Percentiles rank a stretch among this genome's conserved stretches.
phyloP scores from a whole-genome alignment of 805 yeast species.

The Monosporozyma yasuniensis region DNA sequence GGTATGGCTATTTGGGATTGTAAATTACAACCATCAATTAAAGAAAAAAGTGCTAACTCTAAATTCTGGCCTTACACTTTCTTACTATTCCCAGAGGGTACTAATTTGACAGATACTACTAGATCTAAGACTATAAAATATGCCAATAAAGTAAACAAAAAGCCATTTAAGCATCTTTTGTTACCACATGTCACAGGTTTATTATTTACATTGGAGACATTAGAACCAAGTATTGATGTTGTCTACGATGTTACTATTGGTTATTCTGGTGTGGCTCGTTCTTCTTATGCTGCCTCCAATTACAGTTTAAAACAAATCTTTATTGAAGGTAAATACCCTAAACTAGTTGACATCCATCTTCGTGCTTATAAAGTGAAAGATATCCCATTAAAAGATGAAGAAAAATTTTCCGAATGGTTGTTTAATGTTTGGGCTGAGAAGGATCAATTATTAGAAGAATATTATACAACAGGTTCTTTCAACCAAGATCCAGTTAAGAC shows the following conservation, averaged over 20 bases:
- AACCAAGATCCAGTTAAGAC: slow-evolving; percentile 15
- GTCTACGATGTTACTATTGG: slow-evolving; percentile 81
- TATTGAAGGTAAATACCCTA: slow-evolving; percentile 65
- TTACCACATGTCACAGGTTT: slow-evolving; percentile 83
- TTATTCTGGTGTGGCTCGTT: slow-evolving; percentile 57
- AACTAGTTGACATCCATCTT: slow-evolving; percentile 53
- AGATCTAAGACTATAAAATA: slow-evolving; percentile 46
- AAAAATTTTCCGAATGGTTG: slow-evolving; percentile 73
- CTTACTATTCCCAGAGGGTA: slow-evolving; percentile 88
- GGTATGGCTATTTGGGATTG: slow-evolving; percentile 20
- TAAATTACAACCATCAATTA: slow-evolving; percentile 19
- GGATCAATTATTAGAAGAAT: slow-evolving; percentile 59
- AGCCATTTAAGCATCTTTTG: slow-evolving; percentile 52
- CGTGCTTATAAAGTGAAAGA: slow-evolving; percentile 48
- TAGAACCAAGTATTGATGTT: slow-evolving; percentile 43
- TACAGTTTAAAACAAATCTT: slow-evolving; percentile 59
- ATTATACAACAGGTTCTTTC: slow-evolving; percentile 48
- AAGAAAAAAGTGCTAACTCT: slow-evolving; percentile 4
- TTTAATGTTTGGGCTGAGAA: slow-evolving; percentile 65
- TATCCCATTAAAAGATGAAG: slow-evolving; percentile 50
- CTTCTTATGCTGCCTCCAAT: slow-evolving; percentile 67
- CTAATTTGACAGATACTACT: slow-evolving; percentile 67
- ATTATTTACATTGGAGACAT: slow-evolving; percentile 49
- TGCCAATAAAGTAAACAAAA: slow-evolving; percentile 43
- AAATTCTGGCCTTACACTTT: slow-evolving; percentile 53